A percentile compares a stretch with the other conserved stretches of the same genome.
Evolutionary conservation across 2,329 filamentous ascomycete genomes (phyloP).

Genomic region (Fusarium secorum): DNA sequence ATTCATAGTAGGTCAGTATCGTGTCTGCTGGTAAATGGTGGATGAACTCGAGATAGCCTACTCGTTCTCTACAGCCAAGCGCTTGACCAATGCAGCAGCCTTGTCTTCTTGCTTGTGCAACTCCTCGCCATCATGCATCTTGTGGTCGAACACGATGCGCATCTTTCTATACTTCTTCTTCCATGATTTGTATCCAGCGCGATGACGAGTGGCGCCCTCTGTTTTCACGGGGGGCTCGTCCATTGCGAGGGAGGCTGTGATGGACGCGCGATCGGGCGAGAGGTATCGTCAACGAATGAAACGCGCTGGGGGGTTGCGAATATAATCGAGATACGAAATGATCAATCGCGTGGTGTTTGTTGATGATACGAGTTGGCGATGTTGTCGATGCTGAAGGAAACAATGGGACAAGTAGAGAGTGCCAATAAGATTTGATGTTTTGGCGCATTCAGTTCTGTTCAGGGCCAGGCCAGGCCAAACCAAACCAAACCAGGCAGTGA

Average conservation of each 20-base stretch:
- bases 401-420: constrained; percentile 19
- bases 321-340: not conserved
- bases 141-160: constrained; percentile 78
- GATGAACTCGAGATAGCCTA: constrained; percentile 55
- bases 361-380: constrained; percentile 24
- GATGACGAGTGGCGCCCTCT: constrained; percentile 53
- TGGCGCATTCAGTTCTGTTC: constrained; percentile 15
- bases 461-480: not conserved
- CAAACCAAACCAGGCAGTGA: not conserved
- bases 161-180: constrained; percentile 98
- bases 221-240: constrained; percentile 51
- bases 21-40: not conserved
- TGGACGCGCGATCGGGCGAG: constrained; percentile 9
- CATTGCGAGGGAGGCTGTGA: constrained; percentile 37
- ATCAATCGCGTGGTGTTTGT: constrained; percentile 12
- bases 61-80: constrained; percentile 93
- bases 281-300: not conserved
- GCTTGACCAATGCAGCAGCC: constrained; percentile 80
- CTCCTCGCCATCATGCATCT: constrained; percentile 81
- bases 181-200: constrained; percentile 70
- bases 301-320: constrained; percentile 5
- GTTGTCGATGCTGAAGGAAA: constrained; percentile 10
- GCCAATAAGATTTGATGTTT: constrained; percentile 24
- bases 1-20: constrained; percentile 28
- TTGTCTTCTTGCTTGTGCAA: constrained; percentile 83